Evolutionary conservation across 2,329 filamentous ascomycete species (phyloP).

Genomic region (Metarhizium anisopliae): DNA sequence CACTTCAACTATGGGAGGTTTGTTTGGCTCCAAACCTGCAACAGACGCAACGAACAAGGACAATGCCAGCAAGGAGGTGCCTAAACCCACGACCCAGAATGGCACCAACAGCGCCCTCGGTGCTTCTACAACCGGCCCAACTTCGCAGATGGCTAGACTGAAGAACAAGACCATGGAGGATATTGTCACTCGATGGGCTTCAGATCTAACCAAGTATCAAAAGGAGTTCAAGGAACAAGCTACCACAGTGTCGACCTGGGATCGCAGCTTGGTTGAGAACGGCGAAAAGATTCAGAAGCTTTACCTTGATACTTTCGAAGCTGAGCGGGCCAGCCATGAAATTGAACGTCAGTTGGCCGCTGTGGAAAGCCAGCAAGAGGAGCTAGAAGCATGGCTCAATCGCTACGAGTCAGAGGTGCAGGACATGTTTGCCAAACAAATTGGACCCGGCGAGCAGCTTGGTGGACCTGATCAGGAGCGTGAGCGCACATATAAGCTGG

Average conservation of each 20-base stretch:
- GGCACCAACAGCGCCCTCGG: conserved; percentile 39
- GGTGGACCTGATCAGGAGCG: conserved; percentile 90
- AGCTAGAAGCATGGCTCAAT: conserved; percentile 80
- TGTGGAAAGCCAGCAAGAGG: conserved; percentile 88
- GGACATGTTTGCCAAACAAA: conserved; percentile 71
- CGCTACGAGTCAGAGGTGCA: conserved; percentile 89
- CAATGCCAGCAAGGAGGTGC: conserved; percentile 12
- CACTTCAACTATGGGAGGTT: conserved; percentile 9
- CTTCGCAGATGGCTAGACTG: conserved; percentile 77
- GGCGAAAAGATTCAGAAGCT: conserved; percentile 91
- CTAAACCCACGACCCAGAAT: conserved; percentile 20
- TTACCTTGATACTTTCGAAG: conserved; percentile 86
- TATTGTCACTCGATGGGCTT: conserved; percentile 94
- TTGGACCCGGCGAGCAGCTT: conserved; percentile 65
- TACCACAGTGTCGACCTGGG: conserved; percentile 80
- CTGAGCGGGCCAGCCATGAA: conserved; percentile 84
- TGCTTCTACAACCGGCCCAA: conserved; percentile 70
- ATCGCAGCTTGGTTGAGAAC: conserved; percentile 85
- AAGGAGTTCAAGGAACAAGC: conserved; percentile 94
- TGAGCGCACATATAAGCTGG: conserved; percentile 91
- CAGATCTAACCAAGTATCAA: conserved; percentile 90
- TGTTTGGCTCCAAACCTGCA: conserved; percentile 26
- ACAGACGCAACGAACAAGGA: conserved; percentile 16
- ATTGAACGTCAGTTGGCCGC: conserved; percentile 84
- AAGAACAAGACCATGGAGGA: conserved; percentile 99